Evolutionary conservation across 495 filamentous ascomycete species (phyloP), one percentile per base, ranked within the genome.

Genomic region (Penicillium paxilli): DNA sequence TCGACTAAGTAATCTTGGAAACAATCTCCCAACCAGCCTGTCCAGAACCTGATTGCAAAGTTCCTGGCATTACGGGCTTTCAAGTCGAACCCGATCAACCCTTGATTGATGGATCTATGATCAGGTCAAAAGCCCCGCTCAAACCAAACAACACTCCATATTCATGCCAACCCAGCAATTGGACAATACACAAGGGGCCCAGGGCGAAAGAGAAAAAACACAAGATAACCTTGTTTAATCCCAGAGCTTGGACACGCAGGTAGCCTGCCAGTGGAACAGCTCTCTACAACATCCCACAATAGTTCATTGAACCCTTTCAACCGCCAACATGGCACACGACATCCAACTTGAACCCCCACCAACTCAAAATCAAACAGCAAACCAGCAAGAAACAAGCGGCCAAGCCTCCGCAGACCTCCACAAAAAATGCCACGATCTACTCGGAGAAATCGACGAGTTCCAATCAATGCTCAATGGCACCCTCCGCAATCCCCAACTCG

Each of bases 371-470:
- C 33, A 54, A 19, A 38, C 35, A 38, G 14, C 37, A 10, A 14
- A 19, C 44, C 46, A 20, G 19, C 44, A 26, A 16, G 35, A 58
- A 47, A 47, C 55, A 14, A 63, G 47, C 14, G 32, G 55, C 2
- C 22, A 47, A 41, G 52, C 65, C 23, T 69, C 68, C 5, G 44
- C 49, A 20, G 38, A 62, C 10, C 72, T 80, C 12, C 58, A 74
- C 8, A 48, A 68, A 26, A 71, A 73, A 73, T 80, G 78, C 58
- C 60, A 57, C 5, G 44, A 54, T 5, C 65, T 84, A 8, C 66
- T 83, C 25, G 44, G 62, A 11, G 80, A 83, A 44, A 52, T 84
- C 17, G 75, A 80, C 47, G 56, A 72, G 26, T 75, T 83, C 44
- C 70, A 77, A 48, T 42, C 55, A 26, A 74, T 79, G 17, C 63